Conservation (phyloP, 306 rosid species). For the Aeschynomene evenia region DNA sequence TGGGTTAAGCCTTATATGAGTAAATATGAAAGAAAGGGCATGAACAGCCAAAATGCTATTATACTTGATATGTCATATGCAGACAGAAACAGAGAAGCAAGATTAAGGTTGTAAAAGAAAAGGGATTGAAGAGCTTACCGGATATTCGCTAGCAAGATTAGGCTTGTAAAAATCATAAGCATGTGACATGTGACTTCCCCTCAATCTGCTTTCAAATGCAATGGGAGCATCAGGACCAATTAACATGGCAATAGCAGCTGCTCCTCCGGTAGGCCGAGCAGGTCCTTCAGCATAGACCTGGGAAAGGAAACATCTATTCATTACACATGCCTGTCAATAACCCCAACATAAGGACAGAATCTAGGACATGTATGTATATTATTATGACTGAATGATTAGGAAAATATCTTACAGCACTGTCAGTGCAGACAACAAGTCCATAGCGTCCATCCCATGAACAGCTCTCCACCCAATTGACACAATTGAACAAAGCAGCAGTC, state of each 20-base stretch:
- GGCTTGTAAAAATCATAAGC: conserved; percentile 98
- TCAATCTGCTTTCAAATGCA: conserved; percentile 89
- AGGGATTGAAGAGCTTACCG: conserved; percentile 51
- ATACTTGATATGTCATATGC: background rate
- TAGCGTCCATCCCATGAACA: conserved; percentile 99
- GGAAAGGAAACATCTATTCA: conserved; percentile 27
- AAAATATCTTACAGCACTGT: conserved; percentile 78
- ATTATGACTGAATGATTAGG: conserved; percentile 13
- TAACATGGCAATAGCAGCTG: conserved; percentile 95
- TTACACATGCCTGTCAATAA: conserved; percentile 12
- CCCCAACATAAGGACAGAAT: background rate
- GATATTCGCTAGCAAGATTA: conserved; percentile 96
- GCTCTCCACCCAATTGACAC: conserved; percentile 99
- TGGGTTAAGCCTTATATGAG: background rate
- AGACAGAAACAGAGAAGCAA: conserved; percentile 7
- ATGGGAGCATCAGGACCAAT: conserved; percentile 95
- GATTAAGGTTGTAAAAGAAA: background rate
- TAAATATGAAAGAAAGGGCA: background rate
- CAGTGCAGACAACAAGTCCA: conserved; percentile 97
- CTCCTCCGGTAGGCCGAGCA: conserved; percentile 99
- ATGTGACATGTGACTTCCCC: conserved; percentile 94
- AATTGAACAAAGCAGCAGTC: conserved; percentile 94
- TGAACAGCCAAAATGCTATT: conserved; percentile 15
- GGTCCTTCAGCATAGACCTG: conserved; percentile 99
- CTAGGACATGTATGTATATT: conserved; percentile 4